Conservation (phyloP, 306 rosid genomes). For the cucumber (Cucumis sativus) region Cucumber_9930_V3 NC_026656.2:5835501-5836000, state of each 20-base stretch:
- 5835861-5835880: neutral
- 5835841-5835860: neutral
- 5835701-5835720: slow-evolving; percentile 52
- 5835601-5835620: neutral
- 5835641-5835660: neutral
- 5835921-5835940: neutral
- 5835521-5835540: no score
- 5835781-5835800: neutral
- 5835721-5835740: slow-evolving; percentile 53
- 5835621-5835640: neutral
- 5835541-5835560: no score
- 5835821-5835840: neutral
- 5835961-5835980: neutral
- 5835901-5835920: neutral
- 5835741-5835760: slow-evolving; percentile 30
- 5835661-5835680: slow-evolving; percentile 52
- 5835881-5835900: neutral
- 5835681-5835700: slow-evolving; percentile 54
- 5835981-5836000: neutral
- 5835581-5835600: neutral
- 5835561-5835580: neutral
- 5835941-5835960: neutral
- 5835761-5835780: neutral
- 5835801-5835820: neutral
- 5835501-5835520: neutral